phyloP scores from a whole-genome alignment of 805 yeast species.

The Spathaspora passalidarum region DNA sequence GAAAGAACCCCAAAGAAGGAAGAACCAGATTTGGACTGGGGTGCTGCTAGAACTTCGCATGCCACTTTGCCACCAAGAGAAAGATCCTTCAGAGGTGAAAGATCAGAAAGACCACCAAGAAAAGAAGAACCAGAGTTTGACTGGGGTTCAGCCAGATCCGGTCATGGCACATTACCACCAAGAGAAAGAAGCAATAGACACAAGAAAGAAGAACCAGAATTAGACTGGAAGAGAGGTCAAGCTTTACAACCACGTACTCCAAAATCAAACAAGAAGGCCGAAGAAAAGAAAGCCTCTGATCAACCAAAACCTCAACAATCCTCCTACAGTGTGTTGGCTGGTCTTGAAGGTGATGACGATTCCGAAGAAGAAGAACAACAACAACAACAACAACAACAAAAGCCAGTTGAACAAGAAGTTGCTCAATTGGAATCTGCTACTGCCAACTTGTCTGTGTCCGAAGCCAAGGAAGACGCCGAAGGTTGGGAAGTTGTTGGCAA shows the following conservation, averaged over 20 bases:
- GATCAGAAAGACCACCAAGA: constrained; percentile 17
- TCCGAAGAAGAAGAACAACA: constrained; percentile 18
- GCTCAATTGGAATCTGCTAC: constrained; percentile 24
- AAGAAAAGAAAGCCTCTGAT: constrained; percentile 18
- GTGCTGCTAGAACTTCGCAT: constrained; percentile 30
- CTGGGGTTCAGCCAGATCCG: constrained; percentile 39
- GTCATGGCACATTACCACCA: constrained; percentile 29
- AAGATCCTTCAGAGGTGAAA: constrained; percentile 16
- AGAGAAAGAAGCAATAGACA: constrained; percentile 28
- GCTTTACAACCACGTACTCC: constrained; percentile 14
- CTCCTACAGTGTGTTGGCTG: constrained; percentile 29
- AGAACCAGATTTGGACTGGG: constrained; percentile 44
- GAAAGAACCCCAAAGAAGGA: constrained; percentile 26
- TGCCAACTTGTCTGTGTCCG: constrained; percentile 22
- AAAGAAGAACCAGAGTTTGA: constrained; percentile 40
- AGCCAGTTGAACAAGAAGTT: constrained; percentile 9
- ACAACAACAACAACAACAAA: constrained; percentile 9
- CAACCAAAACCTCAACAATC: constrained; percentile 33
- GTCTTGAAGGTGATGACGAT: constrained; percentile 32
- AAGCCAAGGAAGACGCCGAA: constrained; percentile 21
- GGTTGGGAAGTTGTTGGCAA: constrained; percentile 39
- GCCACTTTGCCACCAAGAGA: constrained; percentile 31
- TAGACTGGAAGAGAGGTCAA: constrained; percentile 40
- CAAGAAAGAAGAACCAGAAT: constrained; percentile 25
- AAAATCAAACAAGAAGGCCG: constrained; percentile 11